Evolutionary conservation across 2,329 filamentous ascomycete genomes (phyloP).

Genomic region (Cadophora luteo-olivacea): DNA sequence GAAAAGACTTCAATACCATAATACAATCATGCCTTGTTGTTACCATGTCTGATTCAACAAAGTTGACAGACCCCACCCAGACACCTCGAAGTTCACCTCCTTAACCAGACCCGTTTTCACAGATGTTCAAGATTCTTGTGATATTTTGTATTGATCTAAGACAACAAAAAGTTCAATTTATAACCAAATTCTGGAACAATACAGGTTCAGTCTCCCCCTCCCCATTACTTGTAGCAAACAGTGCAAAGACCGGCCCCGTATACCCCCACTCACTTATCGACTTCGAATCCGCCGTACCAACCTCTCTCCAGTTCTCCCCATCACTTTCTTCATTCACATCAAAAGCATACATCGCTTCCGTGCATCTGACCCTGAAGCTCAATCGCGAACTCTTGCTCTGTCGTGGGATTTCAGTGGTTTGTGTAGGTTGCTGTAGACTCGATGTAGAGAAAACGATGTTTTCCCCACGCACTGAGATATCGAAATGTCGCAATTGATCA

Average conservation of each 20-base stretch:
- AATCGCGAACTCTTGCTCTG: neutral
- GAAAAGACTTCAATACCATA: too few species aligned
- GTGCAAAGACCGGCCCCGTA: slow-evolving; percentile 1
- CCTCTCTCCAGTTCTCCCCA: neutral
- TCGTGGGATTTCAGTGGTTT: neutral
- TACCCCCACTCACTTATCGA: slow-evolving; percentile 6
- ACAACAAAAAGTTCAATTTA: neutral
- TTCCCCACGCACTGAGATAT: neutral
- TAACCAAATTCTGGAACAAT: neutral
- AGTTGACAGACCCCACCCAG: too few species aligned
- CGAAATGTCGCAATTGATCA: neutral
- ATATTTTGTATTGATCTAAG: neutral
- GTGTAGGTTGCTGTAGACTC: neutral
- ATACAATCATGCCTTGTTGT: too few species aligned
- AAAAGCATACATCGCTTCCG: neutral
- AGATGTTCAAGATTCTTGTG: neutral
- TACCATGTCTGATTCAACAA: too few species aligned
- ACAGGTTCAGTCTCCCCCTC: neutral
- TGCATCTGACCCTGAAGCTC: neutral
- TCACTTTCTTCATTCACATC: neutral
- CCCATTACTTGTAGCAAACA: slow-evolving; percentile 1
- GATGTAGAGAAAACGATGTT: neutral
- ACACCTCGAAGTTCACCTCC: too few species aligned
- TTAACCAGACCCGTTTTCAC: neutral
- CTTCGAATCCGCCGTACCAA: neutral